Base-by-base conservation (phyloP, 495 filamentous ascomycete genomes). In the Endocarpon pusillum region DNA sequence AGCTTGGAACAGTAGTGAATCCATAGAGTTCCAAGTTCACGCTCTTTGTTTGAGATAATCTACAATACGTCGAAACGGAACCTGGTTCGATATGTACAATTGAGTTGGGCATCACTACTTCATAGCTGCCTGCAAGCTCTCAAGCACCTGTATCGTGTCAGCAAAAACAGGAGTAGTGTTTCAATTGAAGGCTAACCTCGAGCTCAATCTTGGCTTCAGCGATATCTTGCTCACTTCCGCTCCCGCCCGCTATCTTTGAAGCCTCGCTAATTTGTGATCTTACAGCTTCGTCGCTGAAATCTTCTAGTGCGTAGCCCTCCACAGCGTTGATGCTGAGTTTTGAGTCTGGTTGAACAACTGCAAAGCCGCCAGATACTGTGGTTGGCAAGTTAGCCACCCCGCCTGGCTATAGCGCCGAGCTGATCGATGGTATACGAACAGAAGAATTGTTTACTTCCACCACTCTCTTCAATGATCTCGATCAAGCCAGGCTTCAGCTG, bases 181-280 rank as follows among this genome's bases (percentile, higher is more conserved):
- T 10, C 11, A 19, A 19, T 25, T 35, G 25, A 26, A 30, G 33
- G 46, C 66, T 41, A 62, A 94, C 89, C 80, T 96, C 89, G 42
- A 99, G 62, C 67, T 99, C 91, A 54, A 96, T 82, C 70, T 89
- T 94, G 37, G 89, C 89, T 72, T 96, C 89, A 37, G 85, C 86
- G 57, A 94, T 81, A 52, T 99, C 89, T 61, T 85, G 79, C 71
- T 96, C 89, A 55, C 85, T 94, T 47, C 89, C 89, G 51, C 67
- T 72, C 45, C 89, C 89, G 52, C 61, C 67, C 39, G 78, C 83
- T 58, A 96, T 79, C 74, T 93, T 94, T 64, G 92, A 81, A 39
- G 87, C 82, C 64, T 99, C 89, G 34, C 78, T 56, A 41, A 96
- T 78, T 63, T 94, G 79, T 39, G 74, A 70, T 44, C 66, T 59